These are phyloP conservation scores for Amanita rubescens DNA, from an alignment of 768 basidiomycete genomes.

Conservation along the genomic window DNA sequence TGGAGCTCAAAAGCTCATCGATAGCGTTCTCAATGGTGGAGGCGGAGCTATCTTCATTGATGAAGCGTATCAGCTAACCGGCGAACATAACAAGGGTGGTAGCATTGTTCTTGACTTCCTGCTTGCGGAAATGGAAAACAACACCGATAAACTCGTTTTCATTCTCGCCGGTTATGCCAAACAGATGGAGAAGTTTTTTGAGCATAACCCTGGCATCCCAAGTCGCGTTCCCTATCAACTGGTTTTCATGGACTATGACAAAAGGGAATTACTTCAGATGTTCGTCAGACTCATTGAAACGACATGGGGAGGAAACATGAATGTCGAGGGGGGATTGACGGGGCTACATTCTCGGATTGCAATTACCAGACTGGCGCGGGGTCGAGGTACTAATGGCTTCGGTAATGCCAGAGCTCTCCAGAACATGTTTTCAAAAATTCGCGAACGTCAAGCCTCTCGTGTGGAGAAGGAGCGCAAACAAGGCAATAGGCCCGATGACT, in stretches of 20 bases:
- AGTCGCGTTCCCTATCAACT: conserved; percentile 63
- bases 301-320: conserved; percentile 42
- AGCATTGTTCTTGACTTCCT: conserved; percentile 60
- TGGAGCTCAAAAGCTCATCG: conserved; percentile 42
- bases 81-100: conserved; percentile 40
- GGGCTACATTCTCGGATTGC: conserved; percentile 52
- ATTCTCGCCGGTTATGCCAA: conserved; percentile 65
- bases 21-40: conserved; percentile 38
- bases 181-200: conserved; percentile 73
- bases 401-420: conserved; percentile 61
- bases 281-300: conserved; percentile 40
- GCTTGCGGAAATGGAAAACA: conserved; percentile 70
- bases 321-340: conserved; percentile 42
- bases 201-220: conserved; percentile 62
- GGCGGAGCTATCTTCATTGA: conserved; percentile 66
- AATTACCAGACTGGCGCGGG: conserved; percentile 53
- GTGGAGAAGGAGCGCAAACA: conserved; percentile 31
- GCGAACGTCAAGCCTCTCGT: conserved; percentile 47
- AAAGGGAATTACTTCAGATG: conserved; percentile 49
- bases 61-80: conserved; percentile 63
- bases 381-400: conserved; percentile 52
- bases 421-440: conserved; percentile 38
- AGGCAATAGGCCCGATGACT: conserved; percentile 39
- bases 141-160: conserved; percentile 56
- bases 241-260: conserved; percentile 54